phyloP scores from a whole-genome alignment of 2,329 filamentous ascomycete genomes.

The Fusarium verrucosum region DNA sequence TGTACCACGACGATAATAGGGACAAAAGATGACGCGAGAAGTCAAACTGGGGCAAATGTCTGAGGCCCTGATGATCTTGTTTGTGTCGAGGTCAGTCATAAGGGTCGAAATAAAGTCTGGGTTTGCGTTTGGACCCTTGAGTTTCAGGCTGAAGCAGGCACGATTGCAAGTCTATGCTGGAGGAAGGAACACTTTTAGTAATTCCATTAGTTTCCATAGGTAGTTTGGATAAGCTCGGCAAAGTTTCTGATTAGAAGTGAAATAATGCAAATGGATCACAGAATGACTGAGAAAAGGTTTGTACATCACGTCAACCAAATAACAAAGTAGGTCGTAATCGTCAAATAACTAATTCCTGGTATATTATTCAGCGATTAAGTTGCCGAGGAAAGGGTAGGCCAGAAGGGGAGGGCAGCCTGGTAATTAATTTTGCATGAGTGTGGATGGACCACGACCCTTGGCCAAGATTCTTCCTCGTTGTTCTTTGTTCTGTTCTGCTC shows the following conservation, averaged over 20 bases:
- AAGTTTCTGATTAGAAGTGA: background rate
- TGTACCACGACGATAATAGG: background rate
- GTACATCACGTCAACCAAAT: background rate
- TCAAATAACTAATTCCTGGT: background rate
- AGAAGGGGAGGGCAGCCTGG: slow-evolving; percentile 11
- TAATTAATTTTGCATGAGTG: slow-evolving; percentile 26
- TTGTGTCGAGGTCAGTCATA: background rate
- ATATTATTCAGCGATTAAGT: background rate
- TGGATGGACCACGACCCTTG: background rate
- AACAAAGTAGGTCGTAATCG: no score
- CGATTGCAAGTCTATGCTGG: background rate
- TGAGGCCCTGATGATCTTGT: slow-evolving; percentile 11
- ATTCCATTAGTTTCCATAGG: background rate
- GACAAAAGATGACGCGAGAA: background rate
- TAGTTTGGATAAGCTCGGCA: background rate
- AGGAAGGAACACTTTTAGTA: background rate
- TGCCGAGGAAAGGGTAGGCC: background rate
- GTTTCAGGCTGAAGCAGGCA: slow-evolving; percentile 31
- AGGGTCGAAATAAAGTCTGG: slow-evolving; percentile 21
- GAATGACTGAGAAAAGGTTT: background rate
- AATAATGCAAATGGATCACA: background rate
- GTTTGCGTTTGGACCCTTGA: slow-evolving; percentile 30
- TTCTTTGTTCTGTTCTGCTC: background rate
- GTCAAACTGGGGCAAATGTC: background rate
- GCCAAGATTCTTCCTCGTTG: slow-evolving; percentile 7